These are phyloP conservation scores for Epichloe glyceriae DNA, from an alignment of 2,329 filamentous ascomycete genomes.

Conservation along the genomic window DNA sequence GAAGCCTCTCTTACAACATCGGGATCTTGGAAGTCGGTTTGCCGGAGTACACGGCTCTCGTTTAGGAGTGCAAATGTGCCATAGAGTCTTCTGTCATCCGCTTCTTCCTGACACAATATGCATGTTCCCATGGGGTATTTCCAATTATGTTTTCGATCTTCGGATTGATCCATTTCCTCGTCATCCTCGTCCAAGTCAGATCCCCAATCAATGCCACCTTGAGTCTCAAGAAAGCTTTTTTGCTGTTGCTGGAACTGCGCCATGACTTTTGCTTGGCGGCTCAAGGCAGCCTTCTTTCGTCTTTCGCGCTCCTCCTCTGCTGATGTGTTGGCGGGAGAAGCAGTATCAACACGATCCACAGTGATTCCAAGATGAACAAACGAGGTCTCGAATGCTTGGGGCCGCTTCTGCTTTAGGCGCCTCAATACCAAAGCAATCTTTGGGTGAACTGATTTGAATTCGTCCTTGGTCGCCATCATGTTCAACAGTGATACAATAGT, in stretches of 20 bases:
- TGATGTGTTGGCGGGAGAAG: conserved; percentile 59
- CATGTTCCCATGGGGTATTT: conserved; percentile 89
- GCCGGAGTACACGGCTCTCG: conserved; percentile 73
- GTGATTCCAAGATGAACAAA: conserved; percentile 52
- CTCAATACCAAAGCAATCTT: conserved; percentile 77
- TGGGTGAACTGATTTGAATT: conserved; percentile 69
- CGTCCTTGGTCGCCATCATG: conserved; percentile 51
- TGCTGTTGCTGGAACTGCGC: conserved; percentile 97
- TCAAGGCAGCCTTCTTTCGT: conserved; percentile 83
- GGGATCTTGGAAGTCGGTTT: conserved; percentile 69
- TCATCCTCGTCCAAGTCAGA: conserved; percentile 64
- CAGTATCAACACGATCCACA: conserved; percentile 67
- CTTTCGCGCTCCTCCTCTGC: conserved; percentile 62
- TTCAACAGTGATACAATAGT: conserved; percentile 54
- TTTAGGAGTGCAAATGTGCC: conserved; percentile 86
- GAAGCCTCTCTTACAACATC: conserved; percentile 77
- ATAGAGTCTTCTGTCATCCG: conserved; percentile 75
- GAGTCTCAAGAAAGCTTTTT: conserved; percentile 83
- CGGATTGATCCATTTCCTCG: conserved; percentile 40
- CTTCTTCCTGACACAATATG: conserved; percentile 93
- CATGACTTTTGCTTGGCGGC: conserved; percentile 88
- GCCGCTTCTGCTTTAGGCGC: conserved; percentile 72
- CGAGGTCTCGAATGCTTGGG: conserved; percentile 55
- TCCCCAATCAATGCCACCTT: conserved; percentile 79
- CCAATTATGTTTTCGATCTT: conserved; percentile 55